Percentiles rank a stretch among this genome's conserved stretches.
phyloP scores from a whole-genome alignment of 768 basidiomycete species.

The Russula sp. region DNA sequence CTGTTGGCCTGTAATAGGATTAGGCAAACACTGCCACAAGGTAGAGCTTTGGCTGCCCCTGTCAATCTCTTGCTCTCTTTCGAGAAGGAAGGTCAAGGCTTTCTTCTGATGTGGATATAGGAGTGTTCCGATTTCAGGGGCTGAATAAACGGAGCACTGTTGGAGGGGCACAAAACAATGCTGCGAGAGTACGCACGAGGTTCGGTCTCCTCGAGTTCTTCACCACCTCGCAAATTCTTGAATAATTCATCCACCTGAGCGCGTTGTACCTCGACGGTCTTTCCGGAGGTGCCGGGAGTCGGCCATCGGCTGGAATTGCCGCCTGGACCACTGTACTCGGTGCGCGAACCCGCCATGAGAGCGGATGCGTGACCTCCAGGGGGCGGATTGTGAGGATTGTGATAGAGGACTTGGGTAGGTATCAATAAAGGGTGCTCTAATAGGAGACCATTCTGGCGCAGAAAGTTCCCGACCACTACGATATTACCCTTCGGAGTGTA shows the following conservation, averaged over 20 bases:
- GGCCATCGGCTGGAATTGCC: conserved; percentile 46
- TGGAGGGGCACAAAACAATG: conserved; percentile 20
- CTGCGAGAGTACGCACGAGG: conserved; percentile 52
- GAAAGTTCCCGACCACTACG: conserved; percentile 67
- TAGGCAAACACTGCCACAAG: conserved; percentile 58
- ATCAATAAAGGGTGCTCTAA: conserved; percentile 75
- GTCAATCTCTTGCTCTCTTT: conserved; percentile 68
- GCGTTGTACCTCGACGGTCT: conserved; percentile 86
- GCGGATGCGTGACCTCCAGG: conserved; percentile 53
- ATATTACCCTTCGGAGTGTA: conserved; percentile 96
- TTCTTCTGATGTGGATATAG: conserved; percentile 99
- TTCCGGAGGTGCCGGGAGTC: conserved; percentile 51
- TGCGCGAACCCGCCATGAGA: conserved; percentile 36
- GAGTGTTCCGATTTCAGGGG: conserved; percentile 67
- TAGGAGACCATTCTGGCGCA: conserved; percentile 60
- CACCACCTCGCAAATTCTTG: conserved; percentile 79
- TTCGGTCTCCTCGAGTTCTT: conserved; percentile 81
- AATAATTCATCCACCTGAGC: conserved; percentile 94
- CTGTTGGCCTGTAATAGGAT: conserved; percentile 41
- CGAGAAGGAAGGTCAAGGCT: conserved; percentile 90
- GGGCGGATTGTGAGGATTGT: conserved; percentile 85
- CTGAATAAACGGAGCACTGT: conserved; percentile 35
- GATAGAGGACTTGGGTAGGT: conserved; percentile 57
- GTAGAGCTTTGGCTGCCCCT: conserved; percentile 62
- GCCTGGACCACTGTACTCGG: conserved; percentile 39